phyloP scores from a whole-genome alignment of 768 basidiomycete species.

The Lenzites betulinus region DNA sequence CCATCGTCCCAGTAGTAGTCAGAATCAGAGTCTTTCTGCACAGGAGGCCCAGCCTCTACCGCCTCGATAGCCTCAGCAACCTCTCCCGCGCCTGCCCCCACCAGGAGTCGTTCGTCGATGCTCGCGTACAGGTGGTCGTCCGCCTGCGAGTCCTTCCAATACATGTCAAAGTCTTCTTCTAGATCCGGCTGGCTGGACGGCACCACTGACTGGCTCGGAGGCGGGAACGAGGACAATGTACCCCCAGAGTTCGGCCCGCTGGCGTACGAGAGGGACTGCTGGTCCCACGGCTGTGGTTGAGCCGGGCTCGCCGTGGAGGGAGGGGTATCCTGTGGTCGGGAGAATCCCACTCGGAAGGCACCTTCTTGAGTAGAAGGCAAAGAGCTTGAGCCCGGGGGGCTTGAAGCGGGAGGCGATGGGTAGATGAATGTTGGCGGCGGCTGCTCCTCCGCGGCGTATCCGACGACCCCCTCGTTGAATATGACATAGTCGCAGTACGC shows the following conservation, averaged over 20 bases:
- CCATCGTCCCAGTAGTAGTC: slow-evolving; percentile 20
- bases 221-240: background rate
- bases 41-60: slow-evolving; percentile 2
- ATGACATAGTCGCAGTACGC: slow-evolving; percentile 77
- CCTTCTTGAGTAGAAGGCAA: background rate
- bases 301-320: background rate
- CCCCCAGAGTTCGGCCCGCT: background rate
- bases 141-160: background rate
- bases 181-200: slow-evolving; percentile 10
- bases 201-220: slow-evolving; percentile 3
- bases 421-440: slow-evolving; percentile 12
- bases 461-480: slow-evolving; percentile 55
- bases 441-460: slow-evolving; percentile 12
- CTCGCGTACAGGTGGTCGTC: slow-evolving; percentile 4
- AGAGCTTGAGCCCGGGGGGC: background rate
- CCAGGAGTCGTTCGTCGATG: background rate
- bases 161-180: slow-evolving; percentile 13
- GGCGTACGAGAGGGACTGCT: background rate
- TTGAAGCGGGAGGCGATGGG: background rate
- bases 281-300: background rate
- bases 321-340: background rate
- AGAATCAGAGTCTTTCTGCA: slow-evolving; percentile 13
- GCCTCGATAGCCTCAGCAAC: background rate
- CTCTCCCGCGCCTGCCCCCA: background rate
- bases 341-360: background rate